A percentile compares a stretch with the other conserved stretches of the same genome.
Evolutionary conservation across 257 asterid species (phyloP).

Genomic region (Nicotiana sylvestris): DNA sequence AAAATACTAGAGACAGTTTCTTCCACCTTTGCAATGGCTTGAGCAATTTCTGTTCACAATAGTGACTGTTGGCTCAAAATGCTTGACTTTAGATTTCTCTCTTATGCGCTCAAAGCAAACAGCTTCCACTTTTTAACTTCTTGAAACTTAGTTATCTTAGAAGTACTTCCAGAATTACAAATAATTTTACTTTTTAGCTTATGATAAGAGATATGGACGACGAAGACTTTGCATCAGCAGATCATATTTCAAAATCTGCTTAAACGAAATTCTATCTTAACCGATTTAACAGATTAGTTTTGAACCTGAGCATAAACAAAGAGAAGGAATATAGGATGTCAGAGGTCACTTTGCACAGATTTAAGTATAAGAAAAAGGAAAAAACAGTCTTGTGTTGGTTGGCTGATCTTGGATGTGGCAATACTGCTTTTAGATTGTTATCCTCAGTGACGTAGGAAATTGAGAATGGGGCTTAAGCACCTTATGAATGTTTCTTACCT

Average conservation of each 20-base stretch:
- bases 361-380: neutral
- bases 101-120: neutral
- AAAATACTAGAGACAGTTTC: neutral
- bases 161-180: constrained; percentile 1
- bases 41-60: neutral
- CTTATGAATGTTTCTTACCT: neutral
- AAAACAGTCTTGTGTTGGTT: neutral
- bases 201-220: neutral
- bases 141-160: neutral
- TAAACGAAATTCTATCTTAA: neutral
- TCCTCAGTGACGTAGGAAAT: neutral
- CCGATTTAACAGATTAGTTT: neutral
- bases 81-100: neutral
- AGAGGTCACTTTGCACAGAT: neutral
- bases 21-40: neutral
- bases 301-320: neutral
- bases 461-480: neutral
- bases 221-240: neutral
- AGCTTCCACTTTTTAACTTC: neutral
- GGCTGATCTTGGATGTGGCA: neutral
- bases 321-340: neutral
- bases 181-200: neutral
- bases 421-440: neutral
- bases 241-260: neutral
- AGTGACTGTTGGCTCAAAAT: neutral